Conservation (phyloP, 345 rosid genomes). For the Acer negundo region DNA sequence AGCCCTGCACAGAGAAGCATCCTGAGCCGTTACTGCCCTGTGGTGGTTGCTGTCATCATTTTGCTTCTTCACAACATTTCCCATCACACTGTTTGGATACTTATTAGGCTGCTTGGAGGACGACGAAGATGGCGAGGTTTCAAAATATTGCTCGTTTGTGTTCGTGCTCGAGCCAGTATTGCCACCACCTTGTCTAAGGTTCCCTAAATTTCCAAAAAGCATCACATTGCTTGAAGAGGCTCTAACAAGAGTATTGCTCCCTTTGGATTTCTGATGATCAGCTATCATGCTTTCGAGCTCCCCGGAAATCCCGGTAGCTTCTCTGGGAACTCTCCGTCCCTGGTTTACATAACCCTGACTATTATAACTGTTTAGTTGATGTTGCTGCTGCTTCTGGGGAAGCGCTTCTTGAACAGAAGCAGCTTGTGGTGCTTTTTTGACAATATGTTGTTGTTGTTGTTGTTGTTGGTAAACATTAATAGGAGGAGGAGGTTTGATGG, state of each 20-base stretch:
- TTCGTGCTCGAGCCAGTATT: neutral
- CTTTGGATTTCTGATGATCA: slow-evolving; percentile 66
- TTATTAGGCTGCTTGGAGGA: neutral
- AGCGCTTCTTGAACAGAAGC: neutral
- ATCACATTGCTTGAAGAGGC: slow-evolving; percentile 89
- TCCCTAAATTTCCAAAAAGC: slow-evolving; percentile 77
- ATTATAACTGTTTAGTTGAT: neutral
- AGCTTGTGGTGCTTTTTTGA: neutral
- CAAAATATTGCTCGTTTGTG: slow-evolving; percentile 9
- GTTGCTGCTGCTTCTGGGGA: neutral
- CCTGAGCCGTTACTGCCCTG: slow-evolving; percentile 9
- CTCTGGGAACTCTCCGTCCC: slow-evolving; percentile 55
- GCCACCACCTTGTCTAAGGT: slow-evolving; percentile 61
- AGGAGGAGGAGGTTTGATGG: slow-evolving; percentile 21
- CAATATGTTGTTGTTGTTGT: neutral
- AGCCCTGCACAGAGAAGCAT: slow-evolving; percentile 73
- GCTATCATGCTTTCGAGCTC: slow-evolving; percentile 84
- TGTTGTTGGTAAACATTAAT: slow-evolving; percentile 16
- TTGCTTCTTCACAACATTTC: slow-evolving; percentile 52
- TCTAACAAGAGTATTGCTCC: slow-evolving; percentile 55
- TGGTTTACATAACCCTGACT: slow-evolving; percentile 36
- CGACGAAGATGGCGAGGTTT: neutral
- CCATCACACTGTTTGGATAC: slow-evolving; percentile 46
- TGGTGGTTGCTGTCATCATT: slow-evolving; percentile 13
- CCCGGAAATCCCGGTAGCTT: slow-evolving; percentile 66